Evolutionary conservation across 305 asterid genomes (phyloP), one percentile per base, ranked within the genome.

Genomic region (Petunia hybrid): DNA sequence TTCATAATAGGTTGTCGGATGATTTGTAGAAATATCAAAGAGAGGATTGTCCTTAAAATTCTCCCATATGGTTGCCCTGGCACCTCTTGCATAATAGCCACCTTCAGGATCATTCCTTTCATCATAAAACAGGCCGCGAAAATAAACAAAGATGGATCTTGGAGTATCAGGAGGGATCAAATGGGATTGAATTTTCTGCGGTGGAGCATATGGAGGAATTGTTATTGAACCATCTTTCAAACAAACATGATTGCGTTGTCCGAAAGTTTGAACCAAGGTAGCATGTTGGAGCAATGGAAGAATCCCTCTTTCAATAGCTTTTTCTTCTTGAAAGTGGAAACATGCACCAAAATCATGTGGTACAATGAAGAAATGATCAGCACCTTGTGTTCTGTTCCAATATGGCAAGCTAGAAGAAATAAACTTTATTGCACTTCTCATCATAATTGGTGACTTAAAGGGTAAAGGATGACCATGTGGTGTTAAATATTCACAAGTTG

Each of bases 341-440:
- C 97, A 92, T 35, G 97, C 93, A 48, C 93, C 97, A 79, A 92
- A 92, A 88, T 92, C 97, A 86, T 92, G 97, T 43, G 97, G 95
- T 57, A 86, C 90, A 14, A 92, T 88, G 59, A 92, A 91, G 84
- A 91, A 88, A 65, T 92, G 94, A 90, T 91, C 91, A 38, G 92
- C 94, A 16, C 95, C 97, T 82, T 89, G 91, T n/a, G 94, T 90
- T 73, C 91, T 84, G 60, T 92, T 92, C 97, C 97, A 92, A 80
- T 80, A 90, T 16, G 93, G 95, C 94, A 92, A 92, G 74, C 84
- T 90, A 67, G 91, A 80, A 5, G 95, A 85, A 67, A 91, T 83
- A 76, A 92, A 91, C 82, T 90, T 91, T 75, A 90, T 86, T 14
- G 95, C 95, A 77, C 94, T 92, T 76, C 95, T 84, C 88, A 92